phyloP scores from a whole-genome alignment of 176 grass and related monocot genomes.

The Pharus latifolius region DNA sequence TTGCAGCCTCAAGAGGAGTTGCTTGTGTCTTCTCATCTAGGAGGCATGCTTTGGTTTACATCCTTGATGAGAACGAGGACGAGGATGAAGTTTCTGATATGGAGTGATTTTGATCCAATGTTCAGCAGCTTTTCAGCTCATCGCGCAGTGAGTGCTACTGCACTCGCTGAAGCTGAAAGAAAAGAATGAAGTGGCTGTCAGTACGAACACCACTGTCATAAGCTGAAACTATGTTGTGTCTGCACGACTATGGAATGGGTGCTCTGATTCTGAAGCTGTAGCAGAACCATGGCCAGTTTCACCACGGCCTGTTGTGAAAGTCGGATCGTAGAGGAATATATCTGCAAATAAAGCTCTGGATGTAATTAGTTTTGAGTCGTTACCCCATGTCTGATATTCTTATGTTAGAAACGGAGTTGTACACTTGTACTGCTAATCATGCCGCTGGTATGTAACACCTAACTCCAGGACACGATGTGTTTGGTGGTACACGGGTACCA shows the following conservation, averaged over 20 bases:
- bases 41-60: slow-evolving; percentile 78
- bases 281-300: background rate
- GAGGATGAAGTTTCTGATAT: slow-evolving; percentile 62
- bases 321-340: background rate
- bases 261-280: background rate
- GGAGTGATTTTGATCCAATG: slow-evolving; percentile 33
- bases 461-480: background rate
- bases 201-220: background rate
- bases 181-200: background rate
- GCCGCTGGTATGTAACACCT: background rate
- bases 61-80: slow-evolving; percentile 87
- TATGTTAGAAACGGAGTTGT: background rate
- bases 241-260: background rate
- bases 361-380: background rate
- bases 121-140: background rate
- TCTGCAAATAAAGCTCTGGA: background rate
- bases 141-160: background rate
- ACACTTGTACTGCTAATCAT: background rate
- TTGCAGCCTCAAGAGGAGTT: slow-evolving; percentile 79
- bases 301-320: background rate
- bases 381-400: background rate
- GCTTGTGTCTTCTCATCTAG: slow-evolving; percentile 68
- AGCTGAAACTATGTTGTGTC: background rate
- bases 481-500: background rate
- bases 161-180: background rate